Conservation (phyloP, 805 yeast genomes). For the Nakazawaea pomicola region DNA sequence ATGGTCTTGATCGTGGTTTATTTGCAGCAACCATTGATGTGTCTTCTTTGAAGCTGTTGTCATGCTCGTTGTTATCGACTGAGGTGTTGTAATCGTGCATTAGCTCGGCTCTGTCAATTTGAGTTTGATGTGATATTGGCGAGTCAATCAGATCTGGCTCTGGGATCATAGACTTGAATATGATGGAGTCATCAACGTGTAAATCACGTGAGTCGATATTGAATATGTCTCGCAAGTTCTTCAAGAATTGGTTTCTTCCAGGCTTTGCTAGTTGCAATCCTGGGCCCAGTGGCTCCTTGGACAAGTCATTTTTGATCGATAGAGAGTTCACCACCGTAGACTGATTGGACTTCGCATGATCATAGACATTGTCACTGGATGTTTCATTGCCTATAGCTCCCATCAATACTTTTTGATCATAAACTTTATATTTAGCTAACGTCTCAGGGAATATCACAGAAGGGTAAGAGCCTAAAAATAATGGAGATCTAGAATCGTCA, state of each 20-base stretch:
- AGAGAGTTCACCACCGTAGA: conserved; percentile 13
- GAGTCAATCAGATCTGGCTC: conserved; percentile 28
- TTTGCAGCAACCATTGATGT: not conserved
- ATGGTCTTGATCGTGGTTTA: conserved; percentile 22
- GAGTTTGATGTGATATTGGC: no score
- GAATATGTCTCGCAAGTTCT: conserved; percentile 57
- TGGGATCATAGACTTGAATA: conserved; percentile 52
- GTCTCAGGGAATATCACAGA: conserved; percentile 61
- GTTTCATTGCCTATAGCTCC: conserved; percentile 46
- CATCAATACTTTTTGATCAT: conserved; percentile 45
- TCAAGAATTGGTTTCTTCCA: conserved; percentile 44
- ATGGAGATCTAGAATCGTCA: conserved; percentile 46
- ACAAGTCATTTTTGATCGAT: not conserved
- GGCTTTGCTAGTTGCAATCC: conserved; percentile 8
- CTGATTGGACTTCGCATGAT: conserved; percentile 15
- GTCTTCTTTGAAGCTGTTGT: conserved; percentile 1
- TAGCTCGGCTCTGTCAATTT: not conserved
- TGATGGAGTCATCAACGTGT: conserved; percentile 48
- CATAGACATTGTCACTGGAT: conserved; percentile 11
- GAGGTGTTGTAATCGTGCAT: not conserved
- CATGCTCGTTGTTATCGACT: conserved; percentile 1
- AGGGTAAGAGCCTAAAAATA: conserved; percentile 56
- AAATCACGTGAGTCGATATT: conserved; percentile 56
- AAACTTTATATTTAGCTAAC: conserved; percentile 50
- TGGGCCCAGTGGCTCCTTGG: not conserved